Conservation (phyloP, 2,329 filamentous ascomycete species). For the Lachnellula cervina region DNA sequence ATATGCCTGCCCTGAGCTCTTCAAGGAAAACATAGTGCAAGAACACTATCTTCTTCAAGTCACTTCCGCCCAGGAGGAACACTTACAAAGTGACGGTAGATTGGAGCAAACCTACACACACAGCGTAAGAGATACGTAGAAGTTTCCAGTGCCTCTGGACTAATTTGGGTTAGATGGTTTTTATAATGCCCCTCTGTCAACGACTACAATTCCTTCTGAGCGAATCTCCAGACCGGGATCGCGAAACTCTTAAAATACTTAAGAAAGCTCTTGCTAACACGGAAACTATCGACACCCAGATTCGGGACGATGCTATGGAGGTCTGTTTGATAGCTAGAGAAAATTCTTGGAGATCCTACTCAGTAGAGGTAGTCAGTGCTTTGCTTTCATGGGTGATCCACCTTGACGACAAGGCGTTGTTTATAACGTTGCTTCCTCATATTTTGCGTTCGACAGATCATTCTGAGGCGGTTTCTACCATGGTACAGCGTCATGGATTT, state of each 20-base stretch:
- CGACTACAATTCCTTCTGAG: neutral
- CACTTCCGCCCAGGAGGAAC: neutral
- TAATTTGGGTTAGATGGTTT: neutral
- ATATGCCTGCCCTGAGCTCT: neutral
- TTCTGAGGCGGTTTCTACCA: neutral
- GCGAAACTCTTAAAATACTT: neutral
- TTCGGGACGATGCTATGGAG: neutral
- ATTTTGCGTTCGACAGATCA: neutral
- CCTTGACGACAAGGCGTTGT: neutral
- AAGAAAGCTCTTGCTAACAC: neutral
- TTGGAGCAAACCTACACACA: neutral
- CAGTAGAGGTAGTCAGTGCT: neutral
- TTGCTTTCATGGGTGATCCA: neutral
- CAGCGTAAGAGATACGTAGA: neutral
- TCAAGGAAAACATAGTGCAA: neutral
- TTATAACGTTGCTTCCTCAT: neutral
- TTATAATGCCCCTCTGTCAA: neutral
- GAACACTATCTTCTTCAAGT: neutral
- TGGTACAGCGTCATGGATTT: neutral
- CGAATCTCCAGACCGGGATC: neutral
- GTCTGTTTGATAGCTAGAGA: neutral
- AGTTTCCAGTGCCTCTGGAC: neutral
- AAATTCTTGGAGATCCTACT: neutral
- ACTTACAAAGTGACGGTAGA: too few species aligned
- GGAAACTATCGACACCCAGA: neutral